Conservation (phyloP, 106 monocot genomes). For the Agapanthus africanus region DNA sequence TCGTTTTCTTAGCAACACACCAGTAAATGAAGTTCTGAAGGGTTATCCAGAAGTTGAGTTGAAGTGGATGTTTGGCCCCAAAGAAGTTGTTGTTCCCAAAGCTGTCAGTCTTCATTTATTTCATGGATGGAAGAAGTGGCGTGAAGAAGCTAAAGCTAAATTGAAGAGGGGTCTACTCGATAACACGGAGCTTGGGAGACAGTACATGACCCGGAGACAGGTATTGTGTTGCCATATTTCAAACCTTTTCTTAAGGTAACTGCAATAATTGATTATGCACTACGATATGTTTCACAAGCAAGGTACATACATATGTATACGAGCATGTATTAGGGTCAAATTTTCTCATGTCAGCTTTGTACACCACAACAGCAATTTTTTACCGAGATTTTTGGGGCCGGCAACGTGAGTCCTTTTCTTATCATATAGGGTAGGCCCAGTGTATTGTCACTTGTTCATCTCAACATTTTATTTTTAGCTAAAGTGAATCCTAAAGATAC, state of each 20-base stretch:
- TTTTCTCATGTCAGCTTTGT: background rate
- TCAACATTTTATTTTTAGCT: too few species aligned
- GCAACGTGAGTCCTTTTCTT: too few species aligned
- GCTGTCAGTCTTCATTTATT: conserved; percentile 52
- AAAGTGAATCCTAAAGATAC: too few species aligned
- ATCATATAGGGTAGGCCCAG: too few species aligned
- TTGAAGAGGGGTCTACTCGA: conserved; percentile 62
- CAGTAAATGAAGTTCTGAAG: conserved; percentile 53
- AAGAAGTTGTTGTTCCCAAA: conserved; percentile 66
- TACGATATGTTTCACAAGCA: background rate
- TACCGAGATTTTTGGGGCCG: too few species aligned
- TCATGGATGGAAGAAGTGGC: conserved; percentile 95
- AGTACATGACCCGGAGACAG: conserved; percentile 56
- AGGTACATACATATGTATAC: background rate
- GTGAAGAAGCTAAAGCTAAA: conserved; percentile 60
- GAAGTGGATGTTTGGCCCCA: conserved; percentile 81
- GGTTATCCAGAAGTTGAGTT: conserved; percentile 76
- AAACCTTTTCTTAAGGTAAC: background rate
- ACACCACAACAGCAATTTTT: too few species aligned
- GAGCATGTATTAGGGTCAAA: background rate
- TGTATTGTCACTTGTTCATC: too few species aligned
- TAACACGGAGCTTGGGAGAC: conserved; percentile 31
- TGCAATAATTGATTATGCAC: background rate
- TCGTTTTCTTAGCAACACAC: conserved; percentile 41
- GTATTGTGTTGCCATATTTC: conserved; percentile 28